A percentile compares a stretch with the other conserved stretches of the same genome.
Evolutionary conservation across 31 red algal species (phyloP).

Genomic region (Endocladia muricata): DNA sequence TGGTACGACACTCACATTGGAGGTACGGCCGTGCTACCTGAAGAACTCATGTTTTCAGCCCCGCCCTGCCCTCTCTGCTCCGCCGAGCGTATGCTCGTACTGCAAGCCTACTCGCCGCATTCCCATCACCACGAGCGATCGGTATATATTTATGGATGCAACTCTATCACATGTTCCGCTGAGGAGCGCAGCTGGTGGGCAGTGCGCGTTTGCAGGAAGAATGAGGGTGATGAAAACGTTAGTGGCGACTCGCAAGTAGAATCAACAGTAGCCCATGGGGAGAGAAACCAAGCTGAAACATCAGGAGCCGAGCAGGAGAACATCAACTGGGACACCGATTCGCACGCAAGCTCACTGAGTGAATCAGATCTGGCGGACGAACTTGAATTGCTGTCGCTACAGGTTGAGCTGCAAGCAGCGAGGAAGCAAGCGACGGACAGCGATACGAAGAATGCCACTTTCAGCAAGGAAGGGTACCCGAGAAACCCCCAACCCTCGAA

Average conservation of each 20-base stretch:
- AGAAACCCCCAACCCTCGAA: neutral
- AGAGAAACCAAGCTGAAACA: too few relatives aligned
- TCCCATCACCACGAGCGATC: conserved; percentile 22
- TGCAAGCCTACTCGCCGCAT: conserved; percentile 62
- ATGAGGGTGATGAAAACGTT: neutral
- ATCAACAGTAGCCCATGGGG: too few relatives aligned
- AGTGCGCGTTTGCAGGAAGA: conserved; percentile 15
- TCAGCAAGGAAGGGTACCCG: too few relatives aligned
- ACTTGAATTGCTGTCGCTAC: conserved; percentile 16
- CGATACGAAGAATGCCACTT: too few relatives aligned
- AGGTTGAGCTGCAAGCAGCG: neutral
- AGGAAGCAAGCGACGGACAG: neutral
- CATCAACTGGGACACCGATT: conserved; percentile 52
- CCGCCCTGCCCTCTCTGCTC: conserved; percentile 32
- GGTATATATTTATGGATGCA: conserved; percentile 52
- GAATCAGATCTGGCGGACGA: conserved; percentile 11
- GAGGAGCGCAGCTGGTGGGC: conserved; percentile 27
- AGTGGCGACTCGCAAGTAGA: neutral
- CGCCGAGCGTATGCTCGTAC: conserved; percentile 10
- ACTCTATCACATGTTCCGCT: conserved; percentile 41
- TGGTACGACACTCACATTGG: conserved; percentile 74
- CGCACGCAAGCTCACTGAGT: conserved; percentile 1
- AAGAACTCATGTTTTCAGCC: neutral
- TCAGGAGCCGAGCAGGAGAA: neutral
- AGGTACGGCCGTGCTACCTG: conserved; percentile 25